Percentiles rank a stretch among this genome's conserved stretches.
phyloP scores from a whole-genome alignment of 2,329 filamentous ascomycete species.

The Fusarium sp. region DNA sequence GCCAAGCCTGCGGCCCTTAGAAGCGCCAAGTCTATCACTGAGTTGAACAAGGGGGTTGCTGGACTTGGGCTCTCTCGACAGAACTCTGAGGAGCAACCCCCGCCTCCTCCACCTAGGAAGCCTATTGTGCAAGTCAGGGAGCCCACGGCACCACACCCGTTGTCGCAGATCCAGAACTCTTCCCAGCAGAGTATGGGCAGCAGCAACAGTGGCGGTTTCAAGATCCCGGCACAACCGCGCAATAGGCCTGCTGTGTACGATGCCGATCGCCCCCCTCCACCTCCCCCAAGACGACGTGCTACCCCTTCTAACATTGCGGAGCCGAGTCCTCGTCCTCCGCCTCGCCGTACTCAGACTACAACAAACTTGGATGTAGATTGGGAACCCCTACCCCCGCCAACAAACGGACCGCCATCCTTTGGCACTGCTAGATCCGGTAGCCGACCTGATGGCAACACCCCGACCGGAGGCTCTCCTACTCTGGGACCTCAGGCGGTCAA shows the following conservation, averaged over 20 bases:
- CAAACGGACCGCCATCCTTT: constrained; percentile 36
- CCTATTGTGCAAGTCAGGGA: constrained; percentile 37
- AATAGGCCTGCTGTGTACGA: constrained; percentile 26
- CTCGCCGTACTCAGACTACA: constrained; percentile 47
- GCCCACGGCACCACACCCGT: constrained; percentile 50
- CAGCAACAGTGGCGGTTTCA: constrained; percentile 20
- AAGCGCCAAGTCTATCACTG: constrained; percentile 53
- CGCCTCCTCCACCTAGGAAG: constrained; percentile 53
- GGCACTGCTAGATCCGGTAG: constrained; percentile 44
- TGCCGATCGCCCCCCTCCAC: constrained; percentile 55
- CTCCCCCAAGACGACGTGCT: constrained; percentile 60
- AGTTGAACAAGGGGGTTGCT: constrained; percentile 36
- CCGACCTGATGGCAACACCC: constrained; percentile 49
- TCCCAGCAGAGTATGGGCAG: constrained; percentile 49
- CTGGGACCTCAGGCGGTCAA: constrained; percentile 58
- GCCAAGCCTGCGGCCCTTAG: constrained; percentile 68
- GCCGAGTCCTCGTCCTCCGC: constrained; percentile 45
- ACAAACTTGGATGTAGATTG: constrained; percentile 57
- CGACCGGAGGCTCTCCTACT: constrained; percentile 49
- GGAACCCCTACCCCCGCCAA: constrained; percentile 53
- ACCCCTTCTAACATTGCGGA: constrained; percentile 51
- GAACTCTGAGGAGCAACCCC: constrained; percentile 40
- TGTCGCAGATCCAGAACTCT: constrained; percentile 56
- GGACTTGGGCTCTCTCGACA: constrained; percentile 23
- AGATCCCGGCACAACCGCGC: constrained; percentile 27